A percentile compares a stretch with the other conserved stretches of the same genome.
Conservation (phyloP, 805 yeast species). For the Candida takata region DNA sequence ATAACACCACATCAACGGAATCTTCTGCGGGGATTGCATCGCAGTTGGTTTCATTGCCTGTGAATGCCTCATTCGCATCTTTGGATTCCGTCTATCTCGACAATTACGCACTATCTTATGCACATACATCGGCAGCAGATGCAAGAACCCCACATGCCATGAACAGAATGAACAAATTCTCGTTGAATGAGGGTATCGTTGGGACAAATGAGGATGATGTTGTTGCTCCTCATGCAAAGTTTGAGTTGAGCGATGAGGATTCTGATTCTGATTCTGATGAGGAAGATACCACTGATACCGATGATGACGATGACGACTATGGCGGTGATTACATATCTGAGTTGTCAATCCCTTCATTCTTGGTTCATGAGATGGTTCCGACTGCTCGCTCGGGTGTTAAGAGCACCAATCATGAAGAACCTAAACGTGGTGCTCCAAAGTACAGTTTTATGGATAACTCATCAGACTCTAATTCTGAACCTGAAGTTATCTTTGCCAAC, state of each 20-base stretch:
- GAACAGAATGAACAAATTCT: slow-evolving; percentile 15
- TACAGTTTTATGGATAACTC: slow-evolving; percentile 22
- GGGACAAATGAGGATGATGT: slow-evolving; percentile 11
- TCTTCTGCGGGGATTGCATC: slow-evolving; percentile 35
- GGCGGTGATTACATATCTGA: slow-evolving; percentile 8
- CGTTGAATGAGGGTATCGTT: slow-evolving; percentile 11
- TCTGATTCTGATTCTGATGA: slow-evolving; percentile 7
- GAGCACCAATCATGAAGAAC: too few species aligned
- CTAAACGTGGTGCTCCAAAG: slow-evolving; percentile 15
- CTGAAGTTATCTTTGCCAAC: slow-evolving; percentile 15
- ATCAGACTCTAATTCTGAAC: slow-evolving; percentile 12
- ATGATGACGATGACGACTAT: slow-evolving; percentile 5
- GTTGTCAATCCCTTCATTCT: slow-evolving; percentile 14
- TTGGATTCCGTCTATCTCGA: slow-evolving; percentile 64
- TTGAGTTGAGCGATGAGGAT: slow-evolving; percentile 5
- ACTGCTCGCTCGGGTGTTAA: too few species aligned
- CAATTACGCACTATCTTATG: slow-evolving; percentile 29
- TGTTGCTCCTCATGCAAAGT: slow-evolving; percentile 18
- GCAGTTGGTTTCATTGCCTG: slow-evolving; percentile 60
- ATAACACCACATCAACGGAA: slow-evolving; percentile 6
- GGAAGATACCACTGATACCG: not conserved
- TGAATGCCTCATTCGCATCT: slow-evolving; percentile 73
- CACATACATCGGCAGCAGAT: slow-evolving; percentile 11
- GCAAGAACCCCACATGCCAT: slow-evolving; percentile 14
- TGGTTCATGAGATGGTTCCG: slow-evolving; percentile 8